Conservation (phyloP, 768 basidiomycete genomes). For the Amylocystis lapponica region DNA sequence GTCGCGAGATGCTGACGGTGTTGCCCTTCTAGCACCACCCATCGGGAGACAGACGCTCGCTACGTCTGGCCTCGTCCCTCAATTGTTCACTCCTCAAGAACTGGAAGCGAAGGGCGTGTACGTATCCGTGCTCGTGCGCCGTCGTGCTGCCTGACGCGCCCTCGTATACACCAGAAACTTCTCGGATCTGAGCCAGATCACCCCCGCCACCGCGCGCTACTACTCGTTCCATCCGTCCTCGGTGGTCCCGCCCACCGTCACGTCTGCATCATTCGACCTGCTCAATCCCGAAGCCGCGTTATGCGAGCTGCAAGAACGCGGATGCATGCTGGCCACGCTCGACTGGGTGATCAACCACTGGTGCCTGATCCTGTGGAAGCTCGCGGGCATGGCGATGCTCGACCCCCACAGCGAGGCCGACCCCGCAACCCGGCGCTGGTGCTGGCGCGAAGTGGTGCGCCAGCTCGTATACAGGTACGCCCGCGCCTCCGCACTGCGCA, state of each 20-base stretch:
- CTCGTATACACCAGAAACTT: conserved; percentile 35
- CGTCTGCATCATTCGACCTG: conserved; percentile 9
- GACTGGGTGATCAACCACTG: conserved; percentile 94
- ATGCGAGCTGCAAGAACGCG: conserved; percentile 44
- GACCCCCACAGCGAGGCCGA: conserved; percentile 56
- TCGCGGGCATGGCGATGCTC: conserved; percentile 76
- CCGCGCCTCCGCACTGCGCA: background rate
- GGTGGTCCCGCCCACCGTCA: conserved; percentile 5
- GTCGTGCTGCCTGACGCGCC: background rate
- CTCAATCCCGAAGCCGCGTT: conserved; percentile 54
- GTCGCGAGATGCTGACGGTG: too few species aligned
- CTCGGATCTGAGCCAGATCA: conserved; percentile 47
- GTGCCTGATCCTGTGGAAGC: conserved; percentile 88
- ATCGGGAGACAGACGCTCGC: conserved; percentile 13
- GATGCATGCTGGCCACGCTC: conserved; percentile 64
- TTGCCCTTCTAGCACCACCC: conserved; percentile 11
- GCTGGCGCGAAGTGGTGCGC: conserved; percentile 71
- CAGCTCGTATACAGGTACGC: conserved; percentile 84
- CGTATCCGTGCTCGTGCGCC: background rate
- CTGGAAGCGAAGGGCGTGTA: conserved; percentile 21
- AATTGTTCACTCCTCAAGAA: conserved; percentile 14
- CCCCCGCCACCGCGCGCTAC: conserved; percentile 47
- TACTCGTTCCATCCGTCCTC: conserved; percentile 50
- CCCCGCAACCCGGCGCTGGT: conserved; percentile 57
- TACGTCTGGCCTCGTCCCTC: conserved; percentile 12